Evolutionary conservation across 1,284 basidiomycete genomes (phyloP).

Genomic region (Rhodotorula mucilaginosa): DNA sequence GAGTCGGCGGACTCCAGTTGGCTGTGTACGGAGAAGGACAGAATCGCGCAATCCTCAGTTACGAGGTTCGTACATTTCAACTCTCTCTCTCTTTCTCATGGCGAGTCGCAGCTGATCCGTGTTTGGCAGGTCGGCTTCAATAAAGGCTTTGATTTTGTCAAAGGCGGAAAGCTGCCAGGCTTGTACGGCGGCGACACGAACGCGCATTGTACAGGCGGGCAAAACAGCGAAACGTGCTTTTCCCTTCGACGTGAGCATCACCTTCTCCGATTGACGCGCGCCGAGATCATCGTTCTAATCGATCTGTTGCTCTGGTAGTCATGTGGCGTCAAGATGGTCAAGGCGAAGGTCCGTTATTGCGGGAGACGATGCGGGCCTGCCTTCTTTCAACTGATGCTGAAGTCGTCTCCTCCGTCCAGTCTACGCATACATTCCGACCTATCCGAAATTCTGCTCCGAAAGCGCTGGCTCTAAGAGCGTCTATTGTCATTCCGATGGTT

Average conservation of each 20-base stretch:
- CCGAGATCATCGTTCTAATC: not conserved
- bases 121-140: constrained; percentile 29
- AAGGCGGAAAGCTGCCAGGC: constrained; percentile 35
- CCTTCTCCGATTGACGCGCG: not conserved
- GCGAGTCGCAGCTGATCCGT: rapidly evolving
- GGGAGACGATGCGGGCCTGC: too few species aligned
- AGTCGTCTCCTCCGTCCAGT: constrained; percentile 5
- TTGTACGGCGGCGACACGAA: constrained; percentile 23
- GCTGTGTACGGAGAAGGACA: constrained; percentile 10
- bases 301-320: not conserved
- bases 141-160: constrained; percentile 30
- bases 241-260: constrained; percentile 13
- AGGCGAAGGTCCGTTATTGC: constrained; percentile 23
- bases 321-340: constrained; percentile 24
- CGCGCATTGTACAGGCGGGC: constrained; percentile 26
- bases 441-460: constrained; percentile 14
- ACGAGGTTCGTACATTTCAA: constrained; percentile 5
- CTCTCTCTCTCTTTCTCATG: not conserved
- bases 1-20: constrained; percentile 5
- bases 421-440: constrained; percentile 32
- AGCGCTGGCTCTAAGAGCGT: not conserved
- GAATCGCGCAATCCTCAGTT: constrained; percentile 19
- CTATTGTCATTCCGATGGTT: constrained; percentile 5
- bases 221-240: constrained; percentile 20
- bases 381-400: not conserved